Evolutionary conservation across 129 eudicot species (phyloP).

Genomic region (Heracleum sosnowskyi): DNA sequence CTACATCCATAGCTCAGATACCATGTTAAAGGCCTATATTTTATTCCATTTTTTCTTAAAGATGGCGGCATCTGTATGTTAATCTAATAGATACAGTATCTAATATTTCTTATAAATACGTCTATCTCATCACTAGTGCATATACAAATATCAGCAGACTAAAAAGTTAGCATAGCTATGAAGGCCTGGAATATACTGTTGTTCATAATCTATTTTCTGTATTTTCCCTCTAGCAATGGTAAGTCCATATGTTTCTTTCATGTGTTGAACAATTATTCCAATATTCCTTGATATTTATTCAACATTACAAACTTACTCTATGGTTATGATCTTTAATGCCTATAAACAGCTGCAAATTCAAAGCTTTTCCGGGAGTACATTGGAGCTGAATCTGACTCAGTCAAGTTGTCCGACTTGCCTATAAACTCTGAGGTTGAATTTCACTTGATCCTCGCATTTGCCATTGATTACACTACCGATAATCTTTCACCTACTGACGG

Average conservation of each 20-base stretch:
- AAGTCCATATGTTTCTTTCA: neutral
- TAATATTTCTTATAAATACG: neutral
- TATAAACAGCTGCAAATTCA: slow-evolving; percentile 24
- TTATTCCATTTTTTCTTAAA: too few relatives aligned
- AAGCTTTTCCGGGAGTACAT: slow-evolving; percentile 36
- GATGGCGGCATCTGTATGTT: neutral
- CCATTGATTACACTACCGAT: slow-evolving; percentile 41
- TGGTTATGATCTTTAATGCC: neutral
- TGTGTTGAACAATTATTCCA: neutral
- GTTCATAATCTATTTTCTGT: slow-evolving; percentile 11
- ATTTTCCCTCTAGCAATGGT: slow-evolving; percentile 24
- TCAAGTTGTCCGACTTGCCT: slow-evolving; percentile 38
- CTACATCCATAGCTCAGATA: too few relatives aligned
- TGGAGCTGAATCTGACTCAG: slow-evolving; percentile 36
- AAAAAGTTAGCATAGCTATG: slow-evolving; percentile 4
- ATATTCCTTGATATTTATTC: neutral
- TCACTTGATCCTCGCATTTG: slow-evolving; percentile 52
- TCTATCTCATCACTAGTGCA: neutral
- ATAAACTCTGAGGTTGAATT: slow-evolving; percentile 34
- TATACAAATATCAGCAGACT: neutral
- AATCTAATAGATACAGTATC: neutral
- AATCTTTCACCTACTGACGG: slow-evolving; percentile 36
- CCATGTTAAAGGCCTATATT: too few relatives aligned
- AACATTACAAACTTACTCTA: neutral
- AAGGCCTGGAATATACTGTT: slow-evolving; percentile 12